A percentile compares a stretch with the other conserved stretches of the same genome.
These are phyloP conservation scores for Ascosphaera apis DNA, from an alignment of 2,329 filamentous ascomycete genomes.

Conservation along the genomic window DNA sequence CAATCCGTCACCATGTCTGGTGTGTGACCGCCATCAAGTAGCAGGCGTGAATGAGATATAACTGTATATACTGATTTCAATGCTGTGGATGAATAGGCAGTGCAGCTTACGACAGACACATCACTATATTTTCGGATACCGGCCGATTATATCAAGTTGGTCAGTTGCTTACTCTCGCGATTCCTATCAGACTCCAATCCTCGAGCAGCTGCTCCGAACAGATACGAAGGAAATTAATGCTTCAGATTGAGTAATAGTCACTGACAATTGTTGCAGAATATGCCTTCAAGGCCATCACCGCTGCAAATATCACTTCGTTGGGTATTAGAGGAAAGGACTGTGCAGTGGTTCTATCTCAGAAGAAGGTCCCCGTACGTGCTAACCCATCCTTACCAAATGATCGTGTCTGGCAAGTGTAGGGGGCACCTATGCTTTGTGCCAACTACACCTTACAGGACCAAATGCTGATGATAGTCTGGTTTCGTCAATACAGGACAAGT, in stretches of 20 bases:
- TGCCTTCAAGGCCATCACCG: conserved; percentile 99
- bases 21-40: conserved; percentile 9
- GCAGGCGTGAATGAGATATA: conserved; percentile 6
- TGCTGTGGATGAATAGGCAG: no score
- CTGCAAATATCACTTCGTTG: conserved; percentile 95
- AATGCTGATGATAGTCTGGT: not conserved
- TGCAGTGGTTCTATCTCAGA: conserved; percentile 91
- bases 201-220: not conserved
- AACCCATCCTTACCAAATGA: conserved; percentile 1
- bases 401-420: not conserved
- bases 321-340: conserved; percentile 92
- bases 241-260: conserved; percentile 6
- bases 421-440: not conserved
- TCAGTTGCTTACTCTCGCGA: conserved; percentile 31
- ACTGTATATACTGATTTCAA: conserved; percentile 12
- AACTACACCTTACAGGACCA: not conserved
- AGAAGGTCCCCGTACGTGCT: conserved; percentile 83
- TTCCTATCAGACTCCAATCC: not conserved
- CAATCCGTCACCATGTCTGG: conserved; percentile 20
- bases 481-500: conserved; percentile 51
- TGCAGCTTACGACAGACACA: conserved; percentile 92
- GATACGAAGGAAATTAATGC: not conserved
- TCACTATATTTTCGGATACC: conserved; percentile 99
- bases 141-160: conserved; percentile 98
- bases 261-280: conserved; percentile 46